phyloP scores from a whole-genome alignment of 129 eudicot species.

The Artemisia annua region DNA sequence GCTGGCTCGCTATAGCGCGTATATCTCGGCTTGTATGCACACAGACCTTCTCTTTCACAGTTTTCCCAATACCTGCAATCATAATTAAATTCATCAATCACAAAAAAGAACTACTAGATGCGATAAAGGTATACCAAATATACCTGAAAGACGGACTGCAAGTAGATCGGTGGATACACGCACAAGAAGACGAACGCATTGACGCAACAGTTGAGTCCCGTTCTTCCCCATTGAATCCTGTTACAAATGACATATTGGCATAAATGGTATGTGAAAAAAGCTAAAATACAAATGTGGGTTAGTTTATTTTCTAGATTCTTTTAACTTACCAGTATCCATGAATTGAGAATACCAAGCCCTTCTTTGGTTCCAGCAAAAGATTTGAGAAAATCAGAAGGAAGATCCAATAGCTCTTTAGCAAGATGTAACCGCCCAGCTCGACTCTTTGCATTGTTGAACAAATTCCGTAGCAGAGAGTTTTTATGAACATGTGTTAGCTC shows the following conservation, averaged over 20 bases:
- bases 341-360: slow-evolving; percentile 80
- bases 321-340: slow-evolving; percentile 86
- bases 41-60: slow-evolving; percentile 95
- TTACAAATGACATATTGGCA: slow-evolving; percentile 13
- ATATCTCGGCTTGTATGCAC: slow-evolving; percentile 99
- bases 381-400: slow-evolving; percentile 72
- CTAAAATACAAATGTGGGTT: neutral
- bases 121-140: neutral
- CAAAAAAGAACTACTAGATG: neutral
- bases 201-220: slow-evolving; percentile 96
- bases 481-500: slow-evolving; percentile 54
- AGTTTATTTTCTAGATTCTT: neutral
- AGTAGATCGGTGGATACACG: slow-evolving; percentile 88
- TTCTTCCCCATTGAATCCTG: slow-evolving; percentile 99
- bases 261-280: neutral
- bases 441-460: slow-evolving; percentile 82
- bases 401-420: slow-evolving; percentile 74
- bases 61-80: slow-evolving; percentile 84
- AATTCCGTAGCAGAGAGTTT: slow-evolving; percentile 58
- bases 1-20: slow-evolving; percentile 96
- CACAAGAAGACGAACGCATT: slow-evolving; percentile 96
- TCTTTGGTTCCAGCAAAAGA: slow-evolving; percentile 91
- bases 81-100: slow-evolving; percentile 10
- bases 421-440: slow-evolving; percentile 86
- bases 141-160: slow-evolving; percentile 97